A percentile compares a stretch with the other conserved stretches of the same genome.
These are phyloP conservation scores for Xylaria flabelliformis DNA, from an alignment of 495 filamentous ascomycete genomes.

Conservation along the genomic window DNA sequence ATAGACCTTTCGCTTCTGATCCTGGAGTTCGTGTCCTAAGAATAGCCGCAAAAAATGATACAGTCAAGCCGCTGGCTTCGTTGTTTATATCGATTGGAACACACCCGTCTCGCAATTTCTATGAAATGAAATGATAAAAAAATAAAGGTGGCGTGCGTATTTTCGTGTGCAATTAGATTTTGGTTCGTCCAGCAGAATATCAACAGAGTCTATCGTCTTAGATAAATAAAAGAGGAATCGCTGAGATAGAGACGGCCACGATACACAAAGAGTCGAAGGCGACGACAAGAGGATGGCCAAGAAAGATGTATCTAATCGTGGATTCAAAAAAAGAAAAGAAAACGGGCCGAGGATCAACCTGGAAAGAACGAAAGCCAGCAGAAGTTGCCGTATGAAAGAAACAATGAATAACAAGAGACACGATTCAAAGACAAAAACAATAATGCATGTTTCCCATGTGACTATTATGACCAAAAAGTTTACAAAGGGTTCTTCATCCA, in stretches of 20 bases:
- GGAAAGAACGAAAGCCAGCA: conserved; percentile 52
- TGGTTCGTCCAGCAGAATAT: conserved; percentile 17
- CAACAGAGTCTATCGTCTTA: neutral
- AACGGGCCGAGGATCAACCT: conserved; percentile 60
- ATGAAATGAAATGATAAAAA: neutral
- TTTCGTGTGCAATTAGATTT: conserved; percentile 2
- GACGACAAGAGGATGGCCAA: neutral
- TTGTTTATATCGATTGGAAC: neutral
- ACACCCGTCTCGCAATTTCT: neutral
- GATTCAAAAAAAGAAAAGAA: conserved; percentile 26
- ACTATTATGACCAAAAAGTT: conserved; percentile 25
- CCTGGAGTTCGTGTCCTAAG: neutral
- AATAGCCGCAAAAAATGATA: neutral
- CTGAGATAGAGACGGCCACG: neutral
- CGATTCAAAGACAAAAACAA: conserved; percentile 7
- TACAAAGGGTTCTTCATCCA: conserved; percentile 20
- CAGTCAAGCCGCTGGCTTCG: neutral
- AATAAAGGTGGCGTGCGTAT: neutral
- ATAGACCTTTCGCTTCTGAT: neutral
- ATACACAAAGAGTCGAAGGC: conserved; percentile 12
- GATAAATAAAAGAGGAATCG: conserved; percentile 1
- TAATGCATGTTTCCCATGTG: conserved; percentile 1
- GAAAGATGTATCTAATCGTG: conserved; percentile 23
- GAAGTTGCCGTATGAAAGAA: conserved; percentile 29
- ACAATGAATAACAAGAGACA: conserved; percentile 23